A percentile compares a stretch with the other conserved stretches of the same genome.
These are phyloP conservation scores for Metarhizium brunneum DNA, from an alignment of 2,329 filamentous ascomycete genomes.

Conservation along the genomic window DNA sequence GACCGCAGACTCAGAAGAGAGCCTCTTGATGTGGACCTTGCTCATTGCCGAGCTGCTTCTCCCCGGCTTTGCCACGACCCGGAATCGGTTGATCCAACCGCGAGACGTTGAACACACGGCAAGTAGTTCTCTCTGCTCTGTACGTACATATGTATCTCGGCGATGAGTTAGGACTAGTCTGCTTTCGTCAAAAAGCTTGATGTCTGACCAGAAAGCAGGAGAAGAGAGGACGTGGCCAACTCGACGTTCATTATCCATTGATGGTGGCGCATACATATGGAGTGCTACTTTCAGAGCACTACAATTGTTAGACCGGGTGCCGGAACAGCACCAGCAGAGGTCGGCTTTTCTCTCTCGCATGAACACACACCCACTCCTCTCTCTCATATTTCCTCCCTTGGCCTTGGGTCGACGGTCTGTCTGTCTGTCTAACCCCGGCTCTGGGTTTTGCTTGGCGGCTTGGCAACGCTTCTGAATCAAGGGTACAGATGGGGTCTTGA, in stretches of 20 bases:
- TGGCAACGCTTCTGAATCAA: neutral
- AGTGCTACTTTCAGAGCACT: too few relatives aligned
- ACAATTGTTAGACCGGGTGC: too few relatives aligned
- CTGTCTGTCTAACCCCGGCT: neutral
- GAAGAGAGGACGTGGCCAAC: slow-evolving; percentile 2
- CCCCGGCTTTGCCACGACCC: too few relatives aligned
- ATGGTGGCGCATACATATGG: too few relatives aligned
- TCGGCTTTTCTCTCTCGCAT: too few relatives aligned
- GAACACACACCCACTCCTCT: too few relatives aligned
- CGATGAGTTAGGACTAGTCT: neutral
- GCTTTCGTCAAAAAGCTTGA: neutral
- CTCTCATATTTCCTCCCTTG: too few relatives aligned
- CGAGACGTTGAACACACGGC: neutral
- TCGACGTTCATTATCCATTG: neutral
- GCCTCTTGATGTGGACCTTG: neutral
- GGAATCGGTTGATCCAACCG: neutral
- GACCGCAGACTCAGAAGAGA: neutral
- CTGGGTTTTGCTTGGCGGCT: neutral
- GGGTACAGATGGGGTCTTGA: neutral
- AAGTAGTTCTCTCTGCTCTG: neutral
- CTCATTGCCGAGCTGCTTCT: neutral
- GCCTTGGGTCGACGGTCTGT: neutral
- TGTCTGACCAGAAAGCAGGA: neutral
- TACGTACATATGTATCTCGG: neutral
- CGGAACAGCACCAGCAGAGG: too few relatives aligned